Conservation (phyloP, 768 basidiomycete genomes). For the Pleurotus cornucopiae region DNA sequence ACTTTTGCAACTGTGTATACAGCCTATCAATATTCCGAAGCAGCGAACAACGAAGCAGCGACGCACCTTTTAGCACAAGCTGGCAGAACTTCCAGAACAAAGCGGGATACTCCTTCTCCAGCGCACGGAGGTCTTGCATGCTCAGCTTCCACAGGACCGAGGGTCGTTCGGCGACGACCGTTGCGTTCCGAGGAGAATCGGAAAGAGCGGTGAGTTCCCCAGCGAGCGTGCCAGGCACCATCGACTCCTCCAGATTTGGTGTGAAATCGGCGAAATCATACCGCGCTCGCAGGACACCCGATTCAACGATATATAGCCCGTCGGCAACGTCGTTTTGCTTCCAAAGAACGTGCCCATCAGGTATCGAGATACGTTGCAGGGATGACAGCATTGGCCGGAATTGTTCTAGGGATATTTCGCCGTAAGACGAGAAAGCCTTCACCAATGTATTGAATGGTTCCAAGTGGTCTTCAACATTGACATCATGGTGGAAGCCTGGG, state of each 20-base stretch:
- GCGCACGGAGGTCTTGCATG: slow-evolving; percentile 43
- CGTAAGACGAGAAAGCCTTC: slow-evolving; percentile 77
- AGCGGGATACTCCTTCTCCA: slow-evolving; percentile 68
- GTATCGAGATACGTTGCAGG: slow-evolving; percentile 58
- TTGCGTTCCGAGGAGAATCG: slow-evolving; percentile 76
- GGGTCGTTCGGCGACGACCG: slow-evolving; percentile 75
- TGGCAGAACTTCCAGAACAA: slow-evolving; percentile 62
- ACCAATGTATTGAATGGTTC: slow-evolving; percentile 76
- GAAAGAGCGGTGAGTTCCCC: slow-evolving; percentile 89
- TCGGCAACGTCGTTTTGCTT: slow-evolving; percentile 70
- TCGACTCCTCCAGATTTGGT: slow-evolving; percentile 75
- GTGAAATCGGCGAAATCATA: slow-evolving; percentile 75
- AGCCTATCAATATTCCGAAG: slow-evolving; percentile 37
- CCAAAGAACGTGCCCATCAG: slow-evolving; percentile 68
- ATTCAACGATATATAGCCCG: slow-evolving; percentile 86
- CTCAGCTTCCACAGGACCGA: slow-evolving; percentile 82
- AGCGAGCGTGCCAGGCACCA: slow-evolving; percentile 90
- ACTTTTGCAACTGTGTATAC: slow-evolving; percentile 51
- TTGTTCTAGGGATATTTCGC: slow-evolving; percentile 47
- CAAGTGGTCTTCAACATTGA: slow-evolving; percentile 22
- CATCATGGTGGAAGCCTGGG: slow-evolving; percentile 26
- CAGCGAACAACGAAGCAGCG: slow-evolving; percentile 22
- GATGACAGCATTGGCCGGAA: slow-evolving; percentile 67
- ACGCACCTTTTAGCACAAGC: slow-evolving; percentile 70
- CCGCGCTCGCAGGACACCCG: slow-evolving; percentile 78